Conservation (phyloP, 2,329 filamentous ascomycete genomes). For the Curvularia sp. region DNA sequence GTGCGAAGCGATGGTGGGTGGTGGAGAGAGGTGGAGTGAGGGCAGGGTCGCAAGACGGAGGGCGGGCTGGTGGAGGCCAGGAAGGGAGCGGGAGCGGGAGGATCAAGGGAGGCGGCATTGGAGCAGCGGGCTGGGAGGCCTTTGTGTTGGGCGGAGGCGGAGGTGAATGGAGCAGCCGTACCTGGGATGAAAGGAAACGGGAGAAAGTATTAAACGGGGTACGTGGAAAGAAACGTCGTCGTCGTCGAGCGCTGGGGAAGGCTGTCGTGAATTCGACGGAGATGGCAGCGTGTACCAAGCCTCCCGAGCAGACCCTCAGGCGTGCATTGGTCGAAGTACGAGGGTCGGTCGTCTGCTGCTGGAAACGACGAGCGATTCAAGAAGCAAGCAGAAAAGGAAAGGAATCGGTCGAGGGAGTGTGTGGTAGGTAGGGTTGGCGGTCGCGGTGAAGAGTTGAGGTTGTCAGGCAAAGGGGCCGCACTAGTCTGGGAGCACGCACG, state of each 20-base stretch:
- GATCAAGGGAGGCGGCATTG: conserved; percentile 26
- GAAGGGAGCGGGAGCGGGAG: conserved; percentile 12
- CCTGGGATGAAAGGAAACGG: conserved; percentile 37
- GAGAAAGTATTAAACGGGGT: conserved; percentile 49
- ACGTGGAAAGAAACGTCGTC: conserved; percentile 40
- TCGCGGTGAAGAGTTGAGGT: conserved; percentile 34
- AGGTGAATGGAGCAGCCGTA: conserved; percentile 33
- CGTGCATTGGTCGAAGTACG: conserved; percentile 47
- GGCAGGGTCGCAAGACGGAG: conserved; percentile 12
- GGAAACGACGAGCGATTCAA: conserved; percentile 35
- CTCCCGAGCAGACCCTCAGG: conserved; percentile 49
- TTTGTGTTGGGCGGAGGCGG: conserved; percentile 6
- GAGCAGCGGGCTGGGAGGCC: conserved; percentile 16
- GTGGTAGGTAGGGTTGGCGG: conserved; percentile 33
- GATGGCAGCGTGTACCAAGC: conserved; percentile 52
- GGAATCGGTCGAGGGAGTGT: conserved; percentile 42
- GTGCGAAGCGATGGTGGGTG: conserved; percentile 13
- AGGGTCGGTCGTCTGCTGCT: conserved; percentile 33
- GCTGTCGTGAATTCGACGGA: conserved; percentile 48
- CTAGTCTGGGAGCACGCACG: conserved; percentile 25
- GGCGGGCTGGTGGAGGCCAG: conserved; percentile 24
- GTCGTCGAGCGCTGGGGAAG: conserved; percentile 45
- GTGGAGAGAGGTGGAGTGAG: conserved; percentile 18
- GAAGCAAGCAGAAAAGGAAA: conserved; percentile 42
- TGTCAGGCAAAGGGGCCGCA: conserved; percentile 31